A percentile compares a stretch with the other conserved stretches of the same genome.
phyloP scores from a whole-genome alignment of 1,139 yeast genomes.

The Hemisphaericaspora xylofermentans region DNA sequence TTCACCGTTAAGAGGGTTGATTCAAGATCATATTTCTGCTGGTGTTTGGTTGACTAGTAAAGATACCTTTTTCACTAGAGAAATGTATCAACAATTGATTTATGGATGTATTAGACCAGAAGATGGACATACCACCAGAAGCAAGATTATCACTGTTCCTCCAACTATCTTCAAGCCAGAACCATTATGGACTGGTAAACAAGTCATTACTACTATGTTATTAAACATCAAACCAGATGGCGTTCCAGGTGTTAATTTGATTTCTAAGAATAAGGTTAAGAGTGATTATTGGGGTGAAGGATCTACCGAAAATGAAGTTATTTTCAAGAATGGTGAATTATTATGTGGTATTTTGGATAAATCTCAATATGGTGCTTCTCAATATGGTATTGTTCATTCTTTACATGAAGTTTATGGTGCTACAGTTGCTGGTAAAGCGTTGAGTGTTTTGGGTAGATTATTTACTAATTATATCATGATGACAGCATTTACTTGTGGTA shows the following conservation, averaged over 20 bases:
- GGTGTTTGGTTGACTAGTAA: constrained; percentile 97
- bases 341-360: constrained; percentile 93
- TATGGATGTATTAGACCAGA: constrained; percentile 97
- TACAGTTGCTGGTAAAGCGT: constrained; percentile 81
- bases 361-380: constrained; percentile 97
- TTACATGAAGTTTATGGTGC: constrained; percentile 96
- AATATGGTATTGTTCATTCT: constrained; percentile 95
- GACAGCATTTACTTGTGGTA: constrained; percentile 98
- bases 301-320: constrained; percentile 81
- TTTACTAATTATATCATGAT: constrained; percentile 92
- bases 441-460: constrained; percentile 88
- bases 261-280: constrained; percentile 84
- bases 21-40: constrained; percentile 98
- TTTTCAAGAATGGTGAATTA: constrained; percentile 84
- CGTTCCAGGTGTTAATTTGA: constrained; percentile 87
- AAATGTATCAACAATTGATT: constrained; percentile 87
- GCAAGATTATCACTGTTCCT: constrained; percentile 75
- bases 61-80: constrained; percentile 88
- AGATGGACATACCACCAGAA: constrained; percentile 88
- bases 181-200: constrained; percentile 99
- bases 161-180: constrained; percentile 87
- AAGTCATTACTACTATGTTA: constrained; percentile 85
- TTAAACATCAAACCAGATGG: constrained; percentile 82
- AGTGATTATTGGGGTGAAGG: constrained; percentile 91
- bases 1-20: constrained; percentile 95